phyloP scores from a whole-genome alignment of 495 filamentous ascomycete species.

The Cladorrhinum samala region DNA sequence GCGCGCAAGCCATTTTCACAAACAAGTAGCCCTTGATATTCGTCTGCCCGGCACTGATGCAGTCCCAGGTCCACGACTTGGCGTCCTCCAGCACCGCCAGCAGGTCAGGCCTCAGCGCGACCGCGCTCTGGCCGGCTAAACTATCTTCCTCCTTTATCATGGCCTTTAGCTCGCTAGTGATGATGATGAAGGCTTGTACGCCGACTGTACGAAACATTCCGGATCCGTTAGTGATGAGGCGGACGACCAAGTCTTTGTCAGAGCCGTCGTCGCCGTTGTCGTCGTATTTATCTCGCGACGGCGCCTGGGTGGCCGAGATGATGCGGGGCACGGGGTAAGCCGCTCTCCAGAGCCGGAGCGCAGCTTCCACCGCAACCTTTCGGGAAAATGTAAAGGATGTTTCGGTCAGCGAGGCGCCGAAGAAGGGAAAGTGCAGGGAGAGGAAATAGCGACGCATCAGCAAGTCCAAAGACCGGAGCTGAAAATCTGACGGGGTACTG shows the following conservation, averaged over 20 bases:
- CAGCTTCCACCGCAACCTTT: constrained; percentile 41
- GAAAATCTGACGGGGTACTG: constrained; percentile 30
- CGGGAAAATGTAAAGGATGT: constrained; percentile 45
- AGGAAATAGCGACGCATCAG: constrained; percentile 41
- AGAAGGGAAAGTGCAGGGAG: constrained; percentile 46
- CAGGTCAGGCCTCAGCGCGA: constrained; percentile 41
- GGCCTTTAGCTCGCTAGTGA: constrained; percentile 42
- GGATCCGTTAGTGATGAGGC: constrained; percentile 25
- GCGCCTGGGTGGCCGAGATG: background rate
- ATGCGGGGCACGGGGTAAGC: constrained; percentile 25
- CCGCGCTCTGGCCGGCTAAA: constrained; percentile 4
- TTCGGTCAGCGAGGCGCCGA: constrained; percentile 28
- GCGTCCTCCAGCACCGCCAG: constrained; percentile 42
- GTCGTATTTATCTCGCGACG: background rate
- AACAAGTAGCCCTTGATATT: constrained; percentile 54
- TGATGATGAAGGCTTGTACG: constrained; percentile 37
- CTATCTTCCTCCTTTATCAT: constrained; percentile 47
- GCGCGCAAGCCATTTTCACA: constrained; percentile 31
- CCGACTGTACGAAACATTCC: constrained; percentile 37
- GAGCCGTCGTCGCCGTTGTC: no score
- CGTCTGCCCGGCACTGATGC: constrained; percentile 46
- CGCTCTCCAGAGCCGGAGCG: constrained; percentile 44
- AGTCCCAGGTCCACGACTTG: constrained; percentile 34
- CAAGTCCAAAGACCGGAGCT: constrained; percentile 35
- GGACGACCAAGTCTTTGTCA: no score